phyloP scores from a whole-genome alignment of 345 rosid genomes.

The Eucalyptus lansdowneana region DNA sequence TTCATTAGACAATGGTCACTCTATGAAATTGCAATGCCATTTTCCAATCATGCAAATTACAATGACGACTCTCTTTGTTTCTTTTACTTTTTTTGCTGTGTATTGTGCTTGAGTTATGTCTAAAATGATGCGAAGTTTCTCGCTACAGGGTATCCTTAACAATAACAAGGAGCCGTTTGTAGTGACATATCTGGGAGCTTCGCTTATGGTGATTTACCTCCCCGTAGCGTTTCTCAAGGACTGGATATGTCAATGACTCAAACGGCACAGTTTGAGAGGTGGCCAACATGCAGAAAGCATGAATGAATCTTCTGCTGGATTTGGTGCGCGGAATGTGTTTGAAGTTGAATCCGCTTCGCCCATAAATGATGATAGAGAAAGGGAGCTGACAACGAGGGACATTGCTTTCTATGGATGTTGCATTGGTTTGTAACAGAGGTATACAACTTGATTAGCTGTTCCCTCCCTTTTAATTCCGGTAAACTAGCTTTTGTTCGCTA shows the following conservation, averaged over 20 bases:
- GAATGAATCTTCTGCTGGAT: constrained; percentile 37
- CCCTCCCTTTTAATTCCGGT: background rate
- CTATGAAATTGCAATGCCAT: background rate
- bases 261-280: constrained; percentile 28
- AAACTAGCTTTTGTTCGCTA: background rate
- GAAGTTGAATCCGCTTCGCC: constrained; percentile 62
- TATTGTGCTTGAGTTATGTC: background rate
- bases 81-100: background rate
- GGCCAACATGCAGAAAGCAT: constrained; percentile 25
- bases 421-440: constrained; percentile 98
- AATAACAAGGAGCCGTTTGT: constrained; percentile 94
- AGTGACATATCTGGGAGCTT: constrained; percentile 97
- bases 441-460: background rate
- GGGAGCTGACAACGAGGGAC: constrained; percentile 49
- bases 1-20: background rate
- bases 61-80: background rate
- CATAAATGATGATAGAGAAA: constrained; percentile 59
- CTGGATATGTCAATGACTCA: constrained; percentile 48
- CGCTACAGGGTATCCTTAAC: constrained; percentile 62
- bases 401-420: constrained; percentile 72
- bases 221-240: constrained; percentile 81
- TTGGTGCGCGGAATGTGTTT: constrained; percentile 27
- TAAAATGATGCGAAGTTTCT: background rate
- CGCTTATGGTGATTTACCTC: constrained; percentile 91
- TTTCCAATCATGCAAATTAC: background rate